Percentiles rank a stretch among this genome's conserved stretches.
These are phyloP conservation scores for Radiomyces spectabilis DNA, from an alignment of 192 early-diverging fungal species.

Conservation along the genomic window DNA sequence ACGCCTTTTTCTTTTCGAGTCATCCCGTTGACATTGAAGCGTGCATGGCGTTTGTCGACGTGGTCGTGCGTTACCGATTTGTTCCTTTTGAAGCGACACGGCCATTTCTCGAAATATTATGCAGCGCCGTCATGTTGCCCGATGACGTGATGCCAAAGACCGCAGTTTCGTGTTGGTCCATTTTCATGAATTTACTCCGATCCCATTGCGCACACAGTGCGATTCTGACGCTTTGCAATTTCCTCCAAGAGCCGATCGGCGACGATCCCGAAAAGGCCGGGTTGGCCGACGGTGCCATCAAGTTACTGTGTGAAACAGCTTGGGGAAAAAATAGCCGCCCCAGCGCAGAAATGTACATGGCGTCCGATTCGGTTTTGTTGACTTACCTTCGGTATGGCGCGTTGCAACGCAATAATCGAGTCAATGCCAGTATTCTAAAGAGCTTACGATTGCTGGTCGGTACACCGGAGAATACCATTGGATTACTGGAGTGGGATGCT, in stretches of 20 bases:
- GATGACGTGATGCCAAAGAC: not conserved
- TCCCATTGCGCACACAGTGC: constrained; percentile 56
- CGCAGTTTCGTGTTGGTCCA: constrained; percentile 34
- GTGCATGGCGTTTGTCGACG: constrained; percentile 43
- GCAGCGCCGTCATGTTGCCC: constrained; percentile 23
- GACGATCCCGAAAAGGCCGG: constrained; percentile 2
- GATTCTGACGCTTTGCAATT: constrained; percentile 46
- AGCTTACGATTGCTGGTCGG: constrained; percentile 6
- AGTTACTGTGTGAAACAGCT: constrained; percentile 43
- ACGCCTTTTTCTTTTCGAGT: constrained; percentile 30
- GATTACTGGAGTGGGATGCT: constrained; percentile 25
- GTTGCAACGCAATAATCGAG: not conserved
- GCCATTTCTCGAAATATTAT: constrained; percentile 45
- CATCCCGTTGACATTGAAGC: constrained; percentile 33
- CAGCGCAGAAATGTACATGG: constrained; percentile 13
- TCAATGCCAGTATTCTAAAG: constrained; percentile 14
- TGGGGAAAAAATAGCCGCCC: constrained; percentile 34
- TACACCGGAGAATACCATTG: constrained; percentile 8
- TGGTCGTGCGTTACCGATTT: constrained; percentile 48
- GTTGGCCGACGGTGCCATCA: constrained; percentile 46
- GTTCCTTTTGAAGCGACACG: constrained; percentile 37
- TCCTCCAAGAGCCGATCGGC: constrained; percentile 23
- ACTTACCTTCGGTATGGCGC: constrained; percentile 21
- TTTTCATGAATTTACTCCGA: constrained; percentile 54
- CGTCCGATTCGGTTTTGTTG: constrained; percentile 19